Evolutionary conservation across 305 asterid species (phyloP).

Genomic region (Striga hermonthica): DNA sequence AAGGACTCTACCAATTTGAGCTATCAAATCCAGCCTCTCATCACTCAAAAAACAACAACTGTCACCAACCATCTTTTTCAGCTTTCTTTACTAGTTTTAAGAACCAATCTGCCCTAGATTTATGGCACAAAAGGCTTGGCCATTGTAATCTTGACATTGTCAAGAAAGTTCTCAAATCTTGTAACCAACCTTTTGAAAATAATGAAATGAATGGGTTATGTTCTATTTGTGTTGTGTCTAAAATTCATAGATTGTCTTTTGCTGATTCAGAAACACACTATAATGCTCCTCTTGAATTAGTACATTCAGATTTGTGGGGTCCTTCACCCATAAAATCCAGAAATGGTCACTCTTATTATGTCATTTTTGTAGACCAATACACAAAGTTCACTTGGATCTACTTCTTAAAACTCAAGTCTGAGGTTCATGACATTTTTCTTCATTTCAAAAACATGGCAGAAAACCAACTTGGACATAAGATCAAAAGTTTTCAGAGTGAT

Average conservation of each 20-base stretch:
- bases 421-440: neutral
- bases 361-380: neutral
- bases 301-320: neutral
- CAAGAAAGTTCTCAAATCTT: too few relatives aligned
- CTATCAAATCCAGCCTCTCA: too few relatives aligned
- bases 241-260: neutral
- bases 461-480: neutral
- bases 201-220: too few relatives aligned
- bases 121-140: too few relatives aligned
- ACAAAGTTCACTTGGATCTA: neutral
- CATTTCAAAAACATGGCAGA: neutral
- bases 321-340: neutral
- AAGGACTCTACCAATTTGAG: too few relatives aligned
- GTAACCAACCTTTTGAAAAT: too few relatives aligned
- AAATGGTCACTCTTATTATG: neutral
- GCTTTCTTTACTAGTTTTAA: too few relatives aligned
- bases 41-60: too few relatives aligned
- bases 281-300: neutral
- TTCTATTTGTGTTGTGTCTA: neutral
- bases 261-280: neutral
- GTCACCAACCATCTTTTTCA: too few relatives aligned
- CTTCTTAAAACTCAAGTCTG: neutral
- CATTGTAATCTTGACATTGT: too few relatives aligned
- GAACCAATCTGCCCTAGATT: too few relatives aligned
- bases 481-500: neutral